Evolutionary conservation across 75 land plant species (phyloP).

Genomic region (Isoetes taiwanensis): DNA sequence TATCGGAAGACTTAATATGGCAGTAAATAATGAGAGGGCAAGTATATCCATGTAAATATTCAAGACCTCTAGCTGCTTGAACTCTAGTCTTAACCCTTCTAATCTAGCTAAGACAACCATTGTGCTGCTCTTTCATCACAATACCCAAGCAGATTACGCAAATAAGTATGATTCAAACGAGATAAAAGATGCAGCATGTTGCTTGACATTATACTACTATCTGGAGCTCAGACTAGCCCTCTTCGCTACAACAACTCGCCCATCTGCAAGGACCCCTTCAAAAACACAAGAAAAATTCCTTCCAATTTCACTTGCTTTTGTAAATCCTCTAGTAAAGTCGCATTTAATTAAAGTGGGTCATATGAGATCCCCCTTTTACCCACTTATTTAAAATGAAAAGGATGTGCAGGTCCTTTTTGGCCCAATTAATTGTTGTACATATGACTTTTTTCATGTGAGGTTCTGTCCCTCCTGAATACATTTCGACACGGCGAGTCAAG

Average conservation of each 20-base stretch:
- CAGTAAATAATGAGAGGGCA: slow-evolving; percentile 88
- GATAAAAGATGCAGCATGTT: slow-evolving; percentile 69
- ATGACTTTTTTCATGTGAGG: too few relatives aligned
- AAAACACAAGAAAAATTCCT: slow-evolving; percentile 80
- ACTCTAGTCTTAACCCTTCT: slow-evolving; percentile 72
- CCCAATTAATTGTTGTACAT: too few relatives aligned
- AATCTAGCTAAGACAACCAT: slow-evolving; percentile 51
- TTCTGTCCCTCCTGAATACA: too few relatives aligned
- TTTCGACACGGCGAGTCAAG: too few relatives aligned
- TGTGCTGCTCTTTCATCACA: slow-evolving; percentile 62
- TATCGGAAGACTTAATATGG: slow-evolving; percentile 78
- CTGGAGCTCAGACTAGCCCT: too few relatives aligned
- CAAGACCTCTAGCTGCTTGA: slow-evolving; percentile 84
- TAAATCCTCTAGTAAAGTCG: slow-evolving; percentile 55
- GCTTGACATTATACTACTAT: too few relatives aligned
- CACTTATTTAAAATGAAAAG: too few relatives aligned
- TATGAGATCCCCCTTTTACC: too few relatives aligned
- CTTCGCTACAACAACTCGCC: slow-evolving; percentile 72
- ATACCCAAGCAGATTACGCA: slow-evolving; percentile 72
- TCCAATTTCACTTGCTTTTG: slow-evolving; percentile 49
- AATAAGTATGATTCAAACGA: slow-evolving; percentile 72
- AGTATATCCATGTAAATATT: slow-evolving; percentile 85
- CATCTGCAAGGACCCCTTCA: slow-evolving; percentile 59
- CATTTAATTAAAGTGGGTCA: too few relatives aligned
- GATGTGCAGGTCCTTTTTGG: too few relatives aligned